Evolutionary conservation across 2,329 filamentous ascomycete genomes (phyloP).

Genomic region (Aspergillus intermedius): DNA sequence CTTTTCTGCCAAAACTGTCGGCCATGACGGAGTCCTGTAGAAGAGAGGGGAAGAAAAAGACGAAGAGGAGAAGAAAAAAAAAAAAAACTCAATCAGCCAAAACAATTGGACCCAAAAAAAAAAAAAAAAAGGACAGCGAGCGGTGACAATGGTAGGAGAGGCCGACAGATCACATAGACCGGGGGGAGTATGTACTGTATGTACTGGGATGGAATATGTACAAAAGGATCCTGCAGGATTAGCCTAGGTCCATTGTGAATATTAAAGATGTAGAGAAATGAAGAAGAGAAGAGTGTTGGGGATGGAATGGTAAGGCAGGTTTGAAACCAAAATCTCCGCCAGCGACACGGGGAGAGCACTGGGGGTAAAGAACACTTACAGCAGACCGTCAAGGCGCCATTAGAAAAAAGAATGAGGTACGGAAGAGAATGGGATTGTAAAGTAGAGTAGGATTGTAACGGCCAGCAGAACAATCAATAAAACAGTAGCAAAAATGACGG

Average conservation of each 20-base stretch:
- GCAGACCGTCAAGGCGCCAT: constrained; percentile 26
- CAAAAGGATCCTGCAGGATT: background rate
- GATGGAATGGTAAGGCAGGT: background rate
- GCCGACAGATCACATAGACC: constrained; percentile 21
- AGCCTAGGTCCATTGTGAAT: constrained; percentile 5
- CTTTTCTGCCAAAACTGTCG: constrained; percentile 25
- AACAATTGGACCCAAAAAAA: constrained; percentile 3
- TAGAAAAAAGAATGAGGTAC: constrained; percentile 8
- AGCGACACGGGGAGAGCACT: constrained; percentile 1
- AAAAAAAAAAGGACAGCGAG: too few relatives aligned
- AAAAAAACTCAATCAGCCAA: too few relatives aligned
- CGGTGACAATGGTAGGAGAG: too few relatives aligned
- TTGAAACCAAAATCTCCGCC: background rate
- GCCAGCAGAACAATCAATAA: background rate
- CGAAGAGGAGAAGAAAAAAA: constrained; percentile 2
- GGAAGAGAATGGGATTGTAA: background rate
- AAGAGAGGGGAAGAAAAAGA: constrained; percentile 4
- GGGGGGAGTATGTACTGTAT: constrained; percentile 4
- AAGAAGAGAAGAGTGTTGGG: constrained; percentile 8
- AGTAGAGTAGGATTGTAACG: too few relatives aligned
- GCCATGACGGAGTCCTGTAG: constrained; percentile 20
- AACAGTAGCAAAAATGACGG: background rate
- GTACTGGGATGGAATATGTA: constrained; percentile 2
- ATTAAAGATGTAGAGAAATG: constrained; percentile 17
- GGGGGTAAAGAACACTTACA: constrained; percentile 17